These are phyloP conservation scores for Teratosphaeria epicoccoides DNA, from an alignment of 2,329 filamentous ascomycete genomes.

Conservation along the genomic window DNA sequence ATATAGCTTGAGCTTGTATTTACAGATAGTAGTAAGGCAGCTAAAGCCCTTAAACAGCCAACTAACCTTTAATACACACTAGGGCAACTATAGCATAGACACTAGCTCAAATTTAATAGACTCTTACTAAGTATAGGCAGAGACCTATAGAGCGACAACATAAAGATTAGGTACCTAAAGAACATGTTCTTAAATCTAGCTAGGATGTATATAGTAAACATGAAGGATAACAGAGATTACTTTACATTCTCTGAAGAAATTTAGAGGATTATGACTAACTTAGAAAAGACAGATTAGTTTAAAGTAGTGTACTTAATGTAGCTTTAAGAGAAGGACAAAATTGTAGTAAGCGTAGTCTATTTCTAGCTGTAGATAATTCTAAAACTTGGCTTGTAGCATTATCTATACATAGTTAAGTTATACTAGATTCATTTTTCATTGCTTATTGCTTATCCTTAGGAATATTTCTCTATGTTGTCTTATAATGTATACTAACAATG, in stretches of 20 bases:
- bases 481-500: too few relatives aligned
- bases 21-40: slow-evolving; percentile 8
- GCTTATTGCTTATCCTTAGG: too few relatives aligned
- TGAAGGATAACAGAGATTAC: neutral
- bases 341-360: too few relatives aligned
- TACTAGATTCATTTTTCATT: too few relatives aligned
- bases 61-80: slow-evolving; percentile 2
- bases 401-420: too few relatives aligned
- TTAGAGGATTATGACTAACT: slow-evolving; percentile 3
- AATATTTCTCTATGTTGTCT: too few relatives aligned
- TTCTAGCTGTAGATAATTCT: too few relatives aligned
- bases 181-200: slow-evolving; percentile 1
- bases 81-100: slow-evolving; percentile 6
- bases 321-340: neutral
- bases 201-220: neutral
- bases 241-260: slow-evolving; percentile 1
- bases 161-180: slow-evolving; percentile 3
- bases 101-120: slow-evolving; percentile 10
- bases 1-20: slow-evolving; percentile 6
- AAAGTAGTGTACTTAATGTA: slow-evolving; percentile 2
- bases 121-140: slow-evolving; percentile 2
- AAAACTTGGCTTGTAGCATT: too few relatives aligned
- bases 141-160: slow-evolving; percentile 2
- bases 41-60: slow-evolving; percentile 5
- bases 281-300: slow-evolving; percentile 2